Base-by-base conservation (phyloP, 1,284 basidiomycete genomes). In the Malassezia vespertilionis region DNA sequence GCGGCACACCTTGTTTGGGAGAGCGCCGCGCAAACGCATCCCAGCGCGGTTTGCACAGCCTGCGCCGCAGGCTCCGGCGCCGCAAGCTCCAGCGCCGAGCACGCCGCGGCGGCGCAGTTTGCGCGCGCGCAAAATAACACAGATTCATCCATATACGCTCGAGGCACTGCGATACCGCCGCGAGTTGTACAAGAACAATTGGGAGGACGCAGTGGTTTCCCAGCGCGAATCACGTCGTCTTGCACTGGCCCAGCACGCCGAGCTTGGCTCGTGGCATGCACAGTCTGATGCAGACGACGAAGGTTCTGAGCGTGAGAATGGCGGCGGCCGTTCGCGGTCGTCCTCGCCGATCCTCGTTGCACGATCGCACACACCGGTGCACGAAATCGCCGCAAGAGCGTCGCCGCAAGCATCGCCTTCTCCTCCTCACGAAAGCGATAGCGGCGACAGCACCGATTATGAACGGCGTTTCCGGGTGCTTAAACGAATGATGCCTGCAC, bases 121-220 rank as follows among this genome's bases (percentile, higher is more conserved):
- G 22, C 67, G 72, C 11, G 46, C 52, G 3, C 63, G 72, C 2
- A 72, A 71, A 1, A 55, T 62, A 1, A 58, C 60, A 4, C 72
- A 74, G 46, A 63, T 73, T 32, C 65, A 68, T 14, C 72, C 72
- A 0, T 74, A 71, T 43, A 70, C 72, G 2, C 50, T 63, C 38
- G 72, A 74, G 44, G 64, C 65, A 15, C 46, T 59, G 11, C 51
- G 45, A 24, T 74, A 74, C 56, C 63, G 65, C 22, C 50, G 56
- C n/a, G 46, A 57, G 4, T 51, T 74, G 18, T 54, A 65, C n/a
- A 54, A 53, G 20, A 72, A 72, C 54, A 65, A 72, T 24, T 74
- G 72, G 72, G 45, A 68, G 34, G 72, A 73, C 41, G 72, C 72
- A 8, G 63, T 74, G 10, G 71, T 74, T 1, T 56, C 60, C 2